Conservation (phyloP, 2,329 filamentous ascomycete species). For the Diaporthe batatas region DNA sequence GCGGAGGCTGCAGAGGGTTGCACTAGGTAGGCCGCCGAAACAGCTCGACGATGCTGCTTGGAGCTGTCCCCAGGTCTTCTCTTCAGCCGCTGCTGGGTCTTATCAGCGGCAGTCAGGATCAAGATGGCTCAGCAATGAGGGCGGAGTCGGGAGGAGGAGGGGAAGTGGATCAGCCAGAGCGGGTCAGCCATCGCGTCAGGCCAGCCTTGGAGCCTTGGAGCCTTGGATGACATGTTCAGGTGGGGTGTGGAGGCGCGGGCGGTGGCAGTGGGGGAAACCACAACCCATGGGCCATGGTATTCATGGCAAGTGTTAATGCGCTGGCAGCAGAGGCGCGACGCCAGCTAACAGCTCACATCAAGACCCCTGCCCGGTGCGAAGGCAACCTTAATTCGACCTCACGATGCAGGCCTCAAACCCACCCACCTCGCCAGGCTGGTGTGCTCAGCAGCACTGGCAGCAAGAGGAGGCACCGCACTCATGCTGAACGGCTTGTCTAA, state of each 20-base stretch:
- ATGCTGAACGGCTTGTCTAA: too few relatives aligned
- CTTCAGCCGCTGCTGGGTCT: neutral
- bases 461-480: too few relatives aligned
- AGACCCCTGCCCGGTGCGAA: neutral
- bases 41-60: constrained; percentile 1
- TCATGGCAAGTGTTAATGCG: neutral
- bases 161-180: neutral
- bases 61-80: neutral
- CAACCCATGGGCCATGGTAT: neutral
- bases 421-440: too few relatives aligned
- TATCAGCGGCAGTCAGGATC: too few relatives aligned
- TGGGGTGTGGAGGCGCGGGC: neutral
- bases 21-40: constrained; percentile 23
- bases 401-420: neutral
- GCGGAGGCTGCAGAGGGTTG: constrained; percentile 20
- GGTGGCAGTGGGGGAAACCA: constrained; percentile 14
- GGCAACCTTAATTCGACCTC: constrained; percentile 35
- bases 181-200: too few relatives aligned
- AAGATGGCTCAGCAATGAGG: constrained; percentile 1
- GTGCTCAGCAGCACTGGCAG: too few relatives aligned
- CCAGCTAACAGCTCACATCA: constrained; percentile 19
- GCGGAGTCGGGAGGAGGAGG: constrained; percentile 3
- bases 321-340: neutral
- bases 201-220: neutral
- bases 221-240: neutral